Evolutionary conservation across 345 rosid genomes (phyloP).

Genomic region (Atalantia buxifolia): DNA sequence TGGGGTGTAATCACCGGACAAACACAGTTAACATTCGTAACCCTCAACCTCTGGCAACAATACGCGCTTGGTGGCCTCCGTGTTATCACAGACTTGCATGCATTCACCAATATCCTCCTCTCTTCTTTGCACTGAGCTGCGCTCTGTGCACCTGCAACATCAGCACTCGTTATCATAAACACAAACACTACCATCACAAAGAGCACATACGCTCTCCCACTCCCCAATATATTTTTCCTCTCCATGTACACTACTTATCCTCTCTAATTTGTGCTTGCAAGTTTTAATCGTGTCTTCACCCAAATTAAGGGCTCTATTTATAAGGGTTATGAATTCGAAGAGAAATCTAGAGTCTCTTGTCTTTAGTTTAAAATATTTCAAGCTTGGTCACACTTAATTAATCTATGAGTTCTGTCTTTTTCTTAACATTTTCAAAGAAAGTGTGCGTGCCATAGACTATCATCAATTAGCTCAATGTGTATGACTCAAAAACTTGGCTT

Average conservation of each 20-base stretch:
- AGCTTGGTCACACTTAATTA: background rate
- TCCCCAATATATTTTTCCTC: background rate
- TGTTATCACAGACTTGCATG: conserved; percentile 8
- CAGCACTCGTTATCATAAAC: background rate
- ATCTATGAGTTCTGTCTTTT: background rate
- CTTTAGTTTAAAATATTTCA: too few relatives aligned
- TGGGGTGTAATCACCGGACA: conserved; percentile 20
- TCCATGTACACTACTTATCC: background rate
- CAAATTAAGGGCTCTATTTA: background rate
- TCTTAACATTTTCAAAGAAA: background rate
- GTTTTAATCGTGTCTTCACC: background rate
- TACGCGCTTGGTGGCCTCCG: conserved; percentile 3
- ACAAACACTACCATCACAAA: background rate
- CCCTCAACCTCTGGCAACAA: conserved; percentile 18
- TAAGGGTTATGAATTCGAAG: background rate
- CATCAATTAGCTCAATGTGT: background rate
- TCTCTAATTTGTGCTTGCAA: background rate
- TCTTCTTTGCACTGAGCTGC: conserved; percentile 15
- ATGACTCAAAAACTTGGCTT: background rate
- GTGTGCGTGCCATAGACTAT: background rate
- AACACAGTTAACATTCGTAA: conserved; percentile 15
- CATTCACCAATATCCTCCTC: conserved; percentile 8
- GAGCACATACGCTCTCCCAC: background rate
- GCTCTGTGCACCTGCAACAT: background rate
- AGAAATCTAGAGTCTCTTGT: too few relatives aligned